Evolutionary conservation across 83 land plant species (phyloP).

Genomic region (Larix sibirica): DNA sequence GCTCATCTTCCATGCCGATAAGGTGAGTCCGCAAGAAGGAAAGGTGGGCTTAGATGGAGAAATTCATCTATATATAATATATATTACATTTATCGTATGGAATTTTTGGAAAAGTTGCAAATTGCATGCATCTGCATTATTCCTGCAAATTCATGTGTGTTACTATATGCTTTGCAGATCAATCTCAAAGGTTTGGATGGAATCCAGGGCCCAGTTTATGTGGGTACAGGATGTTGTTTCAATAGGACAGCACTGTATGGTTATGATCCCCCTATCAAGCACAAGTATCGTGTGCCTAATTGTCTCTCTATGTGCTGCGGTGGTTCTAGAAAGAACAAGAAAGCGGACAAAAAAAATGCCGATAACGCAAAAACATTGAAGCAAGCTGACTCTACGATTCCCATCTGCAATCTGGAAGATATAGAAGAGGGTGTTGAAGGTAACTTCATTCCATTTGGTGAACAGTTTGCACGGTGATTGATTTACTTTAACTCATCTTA

Average conservation of each 20-base stretch:
- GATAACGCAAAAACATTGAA: not conserved
- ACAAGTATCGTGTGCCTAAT: conserved; percentile 16
- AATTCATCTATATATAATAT: no score
- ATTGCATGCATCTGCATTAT: not conserved
- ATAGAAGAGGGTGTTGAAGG: conserved; percentile 40
- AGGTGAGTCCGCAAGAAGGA: no score
- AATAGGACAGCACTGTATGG: conserved; percentile 45
- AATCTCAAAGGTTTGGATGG: conserved; percentile 43
- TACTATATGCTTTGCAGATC: conserved; percentile 24
- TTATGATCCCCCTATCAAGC: conserved; percentile 28
- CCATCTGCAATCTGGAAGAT: conserved; percentile 38
- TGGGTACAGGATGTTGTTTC: conserved; percentile 44
- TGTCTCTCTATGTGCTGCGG: conserved; percentile 23
- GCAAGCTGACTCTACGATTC: conserved; percentile 33
- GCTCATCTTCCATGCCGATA: no score
- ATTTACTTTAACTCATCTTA: not conserved
- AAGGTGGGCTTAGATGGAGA: no score
- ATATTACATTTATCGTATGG: not conserved
- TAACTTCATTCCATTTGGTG: not conserved
- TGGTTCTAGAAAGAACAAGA: conserved; percentile 23
- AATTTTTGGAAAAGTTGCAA: not conserved
- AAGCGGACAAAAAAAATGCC: conserved; percentile 16
- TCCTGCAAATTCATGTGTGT: not conserved
- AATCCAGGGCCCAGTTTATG: conserved; percentile 44
- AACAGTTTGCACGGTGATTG: not conserved